Base-by-base conservation (phyloP, 495 filamentous ascomycete species). In the Neurospora sp. region DNA sequence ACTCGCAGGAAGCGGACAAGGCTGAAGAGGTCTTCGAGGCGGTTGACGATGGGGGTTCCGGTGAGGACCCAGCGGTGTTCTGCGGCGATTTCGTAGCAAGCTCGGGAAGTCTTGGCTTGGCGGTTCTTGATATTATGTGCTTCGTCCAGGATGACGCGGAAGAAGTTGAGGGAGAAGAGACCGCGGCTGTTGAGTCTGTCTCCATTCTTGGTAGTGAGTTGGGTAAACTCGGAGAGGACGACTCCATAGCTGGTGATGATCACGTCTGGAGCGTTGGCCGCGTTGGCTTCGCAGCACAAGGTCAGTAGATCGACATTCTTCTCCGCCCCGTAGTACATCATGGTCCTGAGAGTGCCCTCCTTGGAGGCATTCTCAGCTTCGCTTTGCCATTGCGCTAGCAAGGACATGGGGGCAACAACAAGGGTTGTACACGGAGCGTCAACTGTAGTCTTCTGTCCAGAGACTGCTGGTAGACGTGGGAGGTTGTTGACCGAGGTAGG, bases 231-330 rank as follows among this genome's bases (percentile, higher is more conserved):
- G 4, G 94, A 97, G 7, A 99, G 85, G 3, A 98, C 90, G 31
- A 93, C 89, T 18, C 96, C 96, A 76, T 98, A 99, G 80, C 92
- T 96, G n/a, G 96, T 99, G 71, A 99, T 93, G 77, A 99, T 90
- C 16, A 99, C 79, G 78, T 94, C 92, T 8, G 96, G 96, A 16
- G 94, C 94, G 71, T 87, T 89, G 8, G 86, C 83, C 14, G 89
- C 87, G 79, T 94, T 94, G 4, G 88, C 85, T 73, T 88, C 87
- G 72, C 89, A 92, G 77, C 95, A 98, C 7, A 98, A 79, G 5
- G 89, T 85, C 76, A 89, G 88, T 47, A 99, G 80, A 77, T 96
- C 92, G 20, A 86, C 83, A 31, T 84, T 88, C 79, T 96, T 96
- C 27, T 98, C 94, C 47, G 79, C 85, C 31, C 96, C 96, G 79